A percentile compares a stretch with the other conserved stretches of the same genome.
phyloP scores from a whole-genome alignment of 495 filamentous ascomycete species.

The Podospora anserina region DNA sequence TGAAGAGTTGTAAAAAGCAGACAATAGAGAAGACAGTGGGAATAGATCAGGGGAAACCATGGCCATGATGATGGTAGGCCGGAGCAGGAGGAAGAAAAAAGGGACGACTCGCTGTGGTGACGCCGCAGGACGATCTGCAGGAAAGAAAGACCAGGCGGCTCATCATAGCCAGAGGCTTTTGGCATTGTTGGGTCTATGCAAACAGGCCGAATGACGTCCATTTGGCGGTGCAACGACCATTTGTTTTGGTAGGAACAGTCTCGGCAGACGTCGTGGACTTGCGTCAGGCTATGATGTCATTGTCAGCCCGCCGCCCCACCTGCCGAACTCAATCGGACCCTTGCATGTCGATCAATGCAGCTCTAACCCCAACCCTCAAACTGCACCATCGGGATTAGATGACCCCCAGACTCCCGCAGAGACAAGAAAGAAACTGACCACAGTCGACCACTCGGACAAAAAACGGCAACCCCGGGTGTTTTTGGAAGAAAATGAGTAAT shows the following conservation, averaged over 20 bases:
- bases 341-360: background rate
- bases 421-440: background rate
- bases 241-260: background rate
- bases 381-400: background rate
- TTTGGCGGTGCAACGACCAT: background rate
- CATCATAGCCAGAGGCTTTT: background rate
- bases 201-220: background rate
- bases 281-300: slow-evolving; percentile 6
- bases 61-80: background rate
- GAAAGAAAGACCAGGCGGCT: background rate
- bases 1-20: background rate
- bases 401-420: background rate
- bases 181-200: background rate
- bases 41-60: background rate
- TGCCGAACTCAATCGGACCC: background rate
- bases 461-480: too few relatives aligned
- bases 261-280: slow-evolving; percentile 2
- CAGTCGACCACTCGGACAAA: too few relatives aligned
- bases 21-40: background rate
- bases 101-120: background rate
- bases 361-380: background rate
- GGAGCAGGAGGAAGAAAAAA: too few relatives aligned
- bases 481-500: background rate
- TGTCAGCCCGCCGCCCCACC: background rate
- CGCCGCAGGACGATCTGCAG: background rate